These are phyloP conservation scores for Hypoxylon sp. DNA, from an alignment of 2,329 filamentous ascomycete species.

Conservation along the genomic window DNA sequence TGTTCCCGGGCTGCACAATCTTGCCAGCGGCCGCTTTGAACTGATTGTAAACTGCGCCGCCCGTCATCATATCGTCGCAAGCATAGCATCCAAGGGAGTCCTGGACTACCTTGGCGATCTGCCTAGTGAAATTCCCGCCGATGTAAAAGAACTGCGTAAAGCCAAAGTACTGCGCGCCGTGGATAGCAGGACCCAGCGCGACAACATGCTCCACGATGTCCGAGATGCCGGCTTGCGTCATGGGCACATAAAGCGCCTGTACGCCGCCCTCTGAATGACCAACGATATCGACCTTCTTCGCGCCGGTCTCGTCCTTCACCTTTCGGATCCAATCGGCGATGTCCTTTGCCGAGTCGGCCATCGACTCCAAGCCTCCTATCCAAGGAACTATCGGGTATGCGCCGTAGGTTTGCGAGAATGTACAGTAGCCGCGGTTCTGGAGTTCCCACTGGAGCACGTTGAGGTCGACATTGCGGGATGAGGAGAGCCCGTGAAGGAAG, in stretches of 20 bases:
- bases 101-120: constrained; percentile 40
- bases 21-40: constrained; percentile 38
- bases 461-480: constrained; percentile 48
- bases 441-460: constrained; percentile 50
- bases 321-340: constrained; percentile 59
- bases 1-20: constrained; percentile 50
- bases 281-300: constrained; percentile 59
- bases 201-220: constrained; percentile 49
- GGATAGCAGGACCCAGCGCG: constrained; percentile 49
- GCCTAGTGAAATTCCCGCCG: constrained; percentile 47
- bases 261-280: constrained; percentile 63
- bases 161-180: constrained; percentile 51
- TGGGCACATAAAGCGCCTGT: constrained; percentile 55
- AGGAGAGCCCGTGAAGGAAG: constrained; percentile 62
- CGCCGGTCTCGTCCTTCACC: constrained; percentile 56
- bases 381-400: constrained; percentile 56
- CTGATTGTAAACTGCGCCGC: constrained; percentile 43
- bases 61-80: constrained; percentile 51
- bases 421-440: constrained; percentile 58
- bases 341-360: constrained; percentile 57
- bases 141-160: constrained; percentile 52
- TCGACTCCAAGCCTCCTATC: constrained; percentile 58
- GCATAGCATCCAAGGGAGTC: constrained; percentile 48
- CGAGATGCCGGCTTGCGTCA: constrained; percentile 50
- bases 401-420: constrained; percentile 60